Conservation (phyloP, 768 basidiomycete species). For the Chalciporus pseudorubinellus region DNA sequence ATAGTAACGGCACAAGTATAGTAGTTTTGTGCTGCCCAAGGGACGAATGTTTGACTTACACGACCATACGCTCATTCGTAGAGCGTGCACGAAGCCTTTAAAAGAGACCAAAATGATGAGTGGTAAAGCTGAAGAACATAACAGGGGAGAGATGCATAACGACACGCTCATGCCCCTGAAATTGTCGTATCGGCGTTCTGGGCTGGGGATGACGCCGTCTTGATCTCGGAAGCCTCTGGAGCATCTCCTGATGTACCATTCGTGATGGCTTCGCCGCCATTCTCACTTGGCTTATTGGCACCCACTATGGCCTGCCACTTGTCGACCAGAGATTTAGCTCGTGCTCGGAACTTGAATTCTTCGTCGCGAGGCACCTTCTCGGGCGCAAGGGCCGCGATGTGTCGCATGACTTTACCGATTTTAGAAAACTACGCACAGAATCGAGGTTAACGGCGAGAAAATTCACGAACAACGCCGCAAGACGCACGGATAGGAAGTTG, state of each 20-base stretch:
- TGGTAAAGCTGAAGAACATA: constrained; percentile 5
- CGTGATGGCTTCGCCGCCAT: constrained; percentile 25
- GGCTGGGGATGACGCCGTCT: constrained; percentile 18
- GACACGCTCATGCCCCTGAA: constrained; percentile 35
- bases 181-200: constrained; percentile 40
- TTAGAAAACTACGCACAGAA: constrained; percentile 39
- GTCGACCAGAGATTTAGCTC: constrained; percentile 46
- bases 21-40: constrained; percentile 19
- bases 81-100: constrained; percentile 3
- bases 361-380: constrained; percentile 49
- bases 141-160: constrained; percentile 6
- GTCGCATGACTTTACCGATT: constrained; percentile 61
- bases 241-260: constrained; percentile 27
- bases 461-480: constrained; percentile 2
- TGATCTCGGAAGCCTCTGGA: constrained; percentile 20
- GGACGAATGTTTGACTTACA: constrained; percentile 20
- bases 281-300: constrained; percentile 33
- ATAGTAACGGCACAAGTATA: constrained; percentile 8
- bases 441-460: constrained; percentile 8
- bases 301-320: constrained; percentile 43
- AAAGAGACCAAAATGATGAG: constrained; percentile 17
- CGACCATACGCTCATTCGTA: constrained; percentile 1
- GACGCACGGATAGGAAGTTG: constrained; percentile 60
- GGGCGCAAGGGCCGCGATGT: constrained; percentile 46
- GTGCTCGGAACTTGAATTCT: constrained; percentile 51